Evolutionary conservation across 148 eudicot species (phyloP), one percentile per base, ranked within the genome.

Genomic region (Rhododendron mucronatum): DNA sequence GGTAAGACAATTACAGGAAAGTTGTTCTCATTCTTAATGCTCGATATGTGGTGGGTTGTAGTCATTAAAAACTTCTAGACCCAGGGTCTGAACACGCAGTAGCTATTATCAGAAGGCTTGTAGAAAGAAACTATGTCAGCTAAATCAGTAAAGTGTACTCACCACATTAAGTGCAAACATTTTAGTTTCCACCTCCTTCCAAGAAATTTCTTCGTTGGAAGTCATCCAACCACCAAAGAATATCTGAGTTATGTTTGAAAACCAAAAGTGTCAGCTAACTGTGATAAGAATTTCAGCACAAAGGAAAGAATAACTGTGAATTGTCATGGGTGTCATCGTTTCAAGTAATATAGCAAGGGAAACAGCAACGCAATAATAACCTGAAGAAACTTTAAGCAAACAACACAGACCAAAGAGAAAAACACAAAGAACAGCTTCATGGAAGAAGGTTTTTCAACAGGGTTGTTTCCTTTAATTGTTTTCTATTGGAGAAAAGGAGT

Each of bases 141-240:
- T 26, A 76, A 28, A 80, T 69, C 86, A 35, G 81, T 85, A 84
- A 82, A 75, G 85, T 84, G 85, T 81, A 87, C 98, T 93, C 90
- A 96, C 99, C 92, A 89, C 94, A 90, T 94, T 95, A 50, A 96
- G 96, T 69, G 95, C 94, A 89, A 90, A 96, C 93, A 96, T 86
- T 90, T 92, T 95, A 37, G 93, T 91, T 92, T 96, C 99, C 77
- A 94, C 95, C 92, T 95, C 97, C 89, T 91, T 94, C 98, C 98
- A 96, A 71, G 96, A 92, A 85, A 94, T 91, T 82, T 93, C 89
- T 79, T 86, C 83, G 82, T 89, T 90, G 87, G 91, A 90, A 86
- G 93, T 84, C 57, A 89, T 86, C 94, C 96, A 91, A 87, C 93
- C 91, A 88, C 94, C 94, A 61, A 84, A 90, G 87, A 93, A 92